Conservation (phyloP, 2,329 filamentous ascomycete genomes). For the Whalleya microplaca region DNA sequence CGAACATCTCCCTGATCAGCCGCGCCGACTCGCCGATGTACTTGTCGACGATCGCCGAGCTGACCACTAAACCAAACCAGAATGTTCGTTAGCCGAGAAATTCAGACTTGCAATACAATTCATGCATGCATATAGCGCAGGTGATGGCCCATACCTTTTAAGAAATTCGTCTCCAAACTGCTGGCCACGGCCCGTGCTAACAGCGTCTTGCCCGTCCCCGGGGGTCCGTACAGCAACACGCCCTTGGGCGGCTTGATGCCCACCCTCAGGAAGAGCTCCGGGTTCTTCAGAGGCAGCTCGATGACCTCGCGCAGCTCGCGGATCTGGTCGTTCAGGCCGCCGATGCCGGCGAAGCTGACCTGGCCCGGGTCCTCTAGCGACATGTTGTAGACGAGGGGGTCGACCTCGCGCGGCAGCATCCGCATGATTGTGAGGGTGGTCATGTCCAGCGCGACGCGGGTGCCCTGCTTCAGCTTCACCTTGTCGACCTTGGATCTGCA, state of each 20-base stretch:
- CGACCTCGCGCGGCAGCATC: constrained; percentile 97
- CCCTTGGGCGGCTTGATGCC: constrained; percentile 99
- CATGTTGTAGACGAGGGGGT: constrained; percentile 99
- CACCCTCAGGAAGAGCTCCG: constrained; percentile 93
- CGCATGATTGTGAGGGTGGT: constrained; percentile 99
- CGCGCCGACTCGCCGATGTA: constrained; percentile 98
- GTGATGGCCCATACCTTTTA: constrained; percentile 74
- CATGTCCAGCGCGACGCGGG: constrained; percentile 97
- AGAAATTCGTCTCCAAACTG: constrained; percentile 95
- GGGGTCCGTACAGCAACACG: constrained; percentile 92
- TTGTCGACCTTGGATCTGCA: constrained; percentile 99
- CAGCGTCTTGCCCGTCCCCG: constrained; percentile 95
- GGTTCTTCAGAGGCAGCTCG: constrained; percentile 96
- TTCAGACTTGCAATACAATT: neutral
- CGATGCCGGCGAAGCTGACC: constrained; percentile 96
- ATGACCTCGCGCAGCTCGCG: constrained; percentile 97
- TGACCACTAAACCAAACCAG: constrained; percentile 70
- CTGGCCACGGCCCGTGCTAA: constrained; percentile 93
- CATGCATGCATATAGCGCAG: neutral
- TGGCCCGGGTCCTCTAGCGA: constrained; percentile 97
- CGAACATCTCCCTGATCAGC: constrained; percentile 98
- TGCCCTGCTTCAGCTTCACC: constrained; percentile 95
- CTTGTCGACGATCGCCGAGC: constrained; percentile 98
- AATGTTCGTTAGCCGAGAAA: constrained; percentile 23
- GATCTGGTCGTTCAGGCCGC: constrained; percentile 97